These are phyloP conservation scores for Lycium barbarum DNA, from an alignment of 257 asterid species.

Conservation along the genomic window DNA sequence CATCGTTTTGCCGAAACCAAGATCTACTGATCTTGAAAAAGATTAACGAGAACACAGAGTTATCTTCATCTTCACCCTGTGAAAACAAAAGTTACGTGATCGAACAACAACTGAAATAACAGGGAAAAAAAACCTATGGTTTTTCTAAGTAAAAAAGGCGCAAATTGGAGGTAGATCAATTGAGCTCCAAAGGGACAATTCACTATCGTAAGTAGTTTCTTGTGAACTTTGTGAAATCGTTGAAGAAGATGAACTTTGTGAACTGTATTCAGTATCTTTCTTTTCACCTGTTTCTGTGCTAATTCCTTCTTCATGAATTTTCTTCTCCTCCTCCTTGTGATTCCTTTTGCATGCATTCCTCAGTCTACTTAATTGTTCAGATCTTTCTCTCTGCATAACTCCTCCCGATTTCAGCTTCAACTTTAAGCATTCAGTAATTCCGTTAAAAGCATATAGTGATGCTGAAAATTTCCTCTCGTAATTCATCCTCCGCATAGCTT, in stretches of 20 bases:
- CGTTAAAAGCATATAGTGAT: slow-evolving; percentile 73
- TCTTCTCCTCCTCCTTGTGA: slow-evolving; percentile 38
- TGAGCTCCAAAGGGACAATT: slow-evolving; percentile 53
- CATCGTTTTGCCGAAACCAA: neutral
- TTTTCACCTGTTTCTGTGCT: neutral
- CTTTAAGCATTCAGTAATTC: slow-evolving; percentile 73
- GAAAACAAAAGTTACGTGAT: slow-evolving; percentile 18
- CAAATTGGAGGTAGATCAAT: slow-evolving; percentile 57
- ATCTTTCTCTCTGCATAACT: slow-evolving; percentile 37
- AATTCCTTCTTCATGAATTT: neutral
- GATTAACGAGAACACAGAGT: neutral
- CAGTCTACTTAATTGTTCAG: slow-evolving; percentile 56
- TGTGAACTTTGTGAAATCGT: neutral
- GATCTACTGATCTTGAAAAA: slow-evolving; percentile 3
- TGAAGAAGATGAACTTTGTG: neutral
- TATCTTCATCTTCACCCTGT: neutral
- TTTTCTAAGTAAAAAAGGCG: slow-evolving; percentile 37
- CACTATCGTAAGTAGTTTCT: slow-evolving; percentile 34
- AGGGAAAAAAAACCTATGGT: neutral
- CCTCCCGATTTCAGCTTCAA: slow-evolving; percentile 53
- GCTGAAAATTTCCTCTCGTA: slow-evolving; percentile 85
- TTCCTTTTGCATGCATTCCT: slow-evolving; percentile 55
- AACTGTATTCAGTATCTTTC: slow-evolving; percentile 11
- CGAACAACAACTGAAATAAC: neutral
- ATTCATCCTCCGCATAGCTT: slow-evolving; percentile 73